phyloP scores from a whole-genome alignment of 257 asterid genomes.

The Sherardia arvensis region DNA sequence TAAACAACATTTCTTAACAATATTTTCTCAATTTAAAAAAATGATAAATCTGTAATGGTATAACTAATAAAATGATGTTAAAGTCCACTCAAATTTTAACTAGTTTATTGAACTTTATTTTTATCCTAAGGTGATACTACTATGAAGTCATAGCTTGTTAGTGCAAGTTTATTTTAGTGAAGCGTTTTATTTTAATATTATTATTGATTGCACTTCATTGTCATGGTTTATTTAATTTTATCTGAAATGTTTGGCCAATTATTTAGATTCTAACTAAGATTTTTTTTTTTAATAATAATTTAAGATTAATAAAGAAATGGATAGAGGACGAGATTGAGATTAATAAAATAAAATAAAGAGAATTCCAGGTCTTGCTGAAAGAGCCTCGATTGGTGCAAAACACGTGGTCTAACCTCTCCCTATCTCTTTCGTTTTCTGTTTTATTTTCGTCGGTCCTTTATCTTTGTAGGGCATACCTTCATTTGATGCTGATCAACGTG shows the following conservation, averaged over 20 bases:
- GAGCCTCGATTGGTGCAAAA: not conserved
- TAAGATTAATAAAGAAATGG: not conserved
- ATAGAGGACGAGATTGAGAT: not conserved
- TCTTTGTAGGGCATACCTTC: not conserved
- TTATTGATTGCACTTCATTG: not conserved
- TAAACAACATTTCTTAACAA: too few species aligned
- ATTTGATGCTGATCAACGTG: not conserved
- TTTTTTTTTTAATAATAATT: too few species aligned
- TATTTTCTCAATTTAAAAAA: too few species aligned
- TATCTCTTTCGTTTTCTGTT: not conserved
- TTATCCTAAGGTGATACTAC: too few species aligned
- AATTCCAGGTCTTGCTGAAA: not conserved
- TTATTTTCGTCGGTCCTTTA: not conserved
- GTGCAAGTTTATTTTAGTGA: too few species aligned
- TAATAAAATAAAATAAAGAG: not conserved
- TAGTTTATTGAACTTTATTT: too few species aligned
- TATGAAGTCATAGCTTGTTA: too few species aligned
- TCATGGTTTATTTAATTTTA: not conserved
- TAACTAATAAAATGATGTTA: too few species aligned
- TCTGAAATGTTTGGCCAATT: not conserved
- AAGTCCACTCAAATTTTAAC: too few species aligned
- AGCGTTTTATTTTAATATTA: too few species aligned
- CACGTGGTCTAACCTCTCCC: slow-evolving; percentile 8
- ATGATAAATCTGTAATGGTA: too few species aligned
- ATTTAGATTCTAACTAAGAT: not conserved